A percentile compares a stretch with the other conserved stretches of the same genome.
phyloP scores from a whole-genome alignment of 305 asterid species.

The Fraxinus paxiana region DNA sequence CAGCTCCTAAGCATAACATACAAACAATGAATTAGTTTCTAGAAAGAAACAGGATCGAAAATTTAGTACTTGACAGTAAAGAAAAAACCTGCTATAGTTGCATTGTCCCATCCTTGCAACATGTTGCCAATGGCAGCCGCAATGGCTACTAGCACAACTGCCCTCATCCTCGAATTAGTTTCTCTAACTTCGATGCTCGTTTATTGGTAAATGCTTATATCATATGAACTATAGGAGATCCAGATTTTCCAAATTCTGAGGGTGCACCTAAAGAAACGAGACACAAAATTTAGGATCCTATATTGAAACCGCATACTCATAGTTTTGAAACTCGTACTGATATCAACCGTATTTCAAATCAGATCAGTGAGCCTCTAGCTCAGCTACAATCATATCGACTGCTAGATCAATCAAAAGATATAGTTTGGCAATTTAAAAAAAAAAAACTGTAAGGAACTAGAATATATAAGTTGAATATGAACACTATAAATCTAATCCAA shows the following conservation, averaged over 20 bases:
- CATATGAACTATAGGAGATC: not conserved
- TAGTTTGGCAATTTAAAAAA: not conserved
- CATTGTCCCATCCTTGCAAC: constrained; percentile 96
- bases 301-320: not conserved
- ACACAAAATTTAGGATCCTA: not conserved
- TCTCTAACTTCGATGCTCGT: not conserved
- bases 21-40: not conserved
- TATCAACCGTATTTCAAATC: not conserved
- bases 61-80: not conserved
- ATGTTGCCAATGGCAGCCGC: constrained; percentile 79
- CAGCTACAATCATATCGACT: not conserved
- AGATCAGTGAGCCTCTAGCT: not conserved
- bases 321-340: not conserved
- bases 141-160: constrained; percentile 70
- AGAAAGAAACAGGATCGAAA: not conserved
- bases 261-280: not conserved
- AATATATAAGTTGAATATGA: not conserved
- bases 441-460: not conserved
- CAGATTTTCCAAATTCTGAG: not conserved
- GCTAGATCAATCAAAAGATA: not conserved
- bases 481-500: not conserved
- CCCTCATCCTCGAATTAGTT: constrained; percentile 44
- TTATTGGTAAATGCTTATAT: constrained; percentile 9
- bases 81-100: constrained; percentile 71
- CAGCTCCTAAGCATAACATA: constrained; percentile 54